Conservation (phyloP, 257 asterid species). For the Schizonepeta tenuifolia region DNA sequence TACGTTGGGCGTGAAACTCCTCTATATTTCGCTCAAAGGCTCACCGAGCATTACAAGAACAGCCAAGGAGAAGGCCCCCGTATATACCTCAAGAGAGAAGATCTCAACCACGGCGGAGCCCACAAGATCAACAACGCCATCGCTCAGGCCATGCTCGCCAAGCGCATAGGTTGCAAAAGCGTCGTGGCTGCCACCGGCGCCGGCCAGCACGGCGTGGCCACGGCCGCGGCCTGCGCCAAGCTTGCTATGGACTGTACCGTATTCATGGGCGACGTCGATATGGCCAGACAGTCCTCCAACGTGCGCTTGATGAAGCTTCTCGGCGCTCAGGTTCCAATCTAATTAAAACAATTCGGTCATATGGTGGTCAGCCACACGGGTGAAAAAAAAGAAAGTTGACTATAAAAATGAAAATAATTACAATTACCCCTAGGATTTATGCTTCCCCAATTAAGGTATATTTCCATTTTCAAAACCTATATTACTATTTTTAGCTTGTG, state of each 20-base stretch:
- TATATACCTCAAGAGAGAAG: slow-evolving; percentile 81
- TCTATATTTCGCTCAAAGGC: slow-evolving; percentile 66
- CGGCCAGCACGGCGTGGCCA: slow-evolving; percentile 85
- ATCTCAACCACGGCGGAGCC: slow-evolving; percentile 72
- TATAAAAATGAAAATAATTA: too few species aligned
- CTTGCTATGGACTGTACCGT: slow-evolving; percentile 60
- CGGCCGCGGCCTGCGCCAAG: slow-evolving; percentile 79
- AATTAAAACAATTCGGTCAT: too few species aligned
- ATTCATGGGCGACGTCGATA: slow-evolving; percentile 59
- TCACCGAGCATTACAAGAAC: slow-evolving; percentile 62
- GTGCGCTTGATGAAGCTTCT: slow-evolving; percentile 62
- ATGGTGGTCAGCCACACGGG: too few species aligned
- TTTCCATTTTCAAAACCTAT: too few species aligned
- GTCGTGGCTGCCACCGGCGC: slow-evolving; percentile 78
- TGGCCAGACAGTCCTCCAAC: slow-evolving; percentile 63
- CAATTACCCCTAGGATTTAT: too few species aligned
- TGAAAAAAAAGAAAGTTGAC: too few species aligned
- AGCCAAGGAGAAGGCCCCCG: slow-evolving; percentile 60
- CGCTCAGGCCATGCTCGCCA: slow-evolving; percentile 89
- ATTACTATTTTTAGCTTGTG: too few species aligned
- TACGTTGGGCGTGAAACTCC: slow-evolving; percentile 88
- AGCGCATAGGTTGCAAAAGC: slow-evolving; percentile 54
- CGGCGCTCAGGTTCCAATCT: slow-evolving; percentile 64
- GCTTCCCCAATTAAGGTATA: too few species aligned
- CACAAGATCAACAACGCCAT: slow-evolving; percentile 88